Conservation (phyloP, 2,329 filamentous ascomycete genomes). For the Zymoseptoria ardabiliae region DNA sequence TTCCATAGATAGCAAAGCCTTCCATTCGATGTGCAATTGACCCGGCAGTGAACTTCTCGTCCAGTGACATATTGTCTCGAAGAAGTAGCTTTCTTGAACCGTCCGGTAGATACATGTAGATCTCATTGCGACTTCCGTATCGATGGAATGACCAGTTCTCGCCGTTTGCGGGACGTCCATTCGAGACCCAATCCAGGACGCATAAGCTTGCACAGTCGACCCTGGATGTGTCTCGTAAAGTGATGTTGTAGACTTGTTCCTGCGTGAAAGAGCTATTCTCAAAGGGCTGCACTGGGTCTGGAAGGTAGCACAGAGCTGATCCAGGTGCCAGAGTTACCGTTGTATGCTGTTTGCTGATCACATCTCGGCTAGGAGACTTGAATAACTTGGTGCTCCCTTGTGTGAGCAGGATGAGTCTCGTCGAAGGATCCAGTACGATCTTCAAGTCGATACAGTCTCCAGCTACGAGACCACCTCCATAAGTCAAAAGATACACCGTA, state of each 20-base stretch:
- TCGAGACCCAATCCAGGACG: constrained; percentile 88
- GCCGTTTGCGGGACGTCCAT: constrained; percentile 74
- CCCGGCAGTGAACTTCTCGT: constrained; percentile 28
- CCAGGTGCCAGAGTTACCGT: constrained; percentile 41
- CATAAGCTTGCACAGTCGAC: constrained; percentile 51
- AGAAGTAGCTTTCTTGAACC: constrained; percentile 56
- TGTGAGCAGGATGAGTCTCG: constrained; percentile 56
- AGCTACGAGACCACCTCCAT: constrained; percentile 85
- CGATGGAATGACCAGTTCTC: constrained; percentile 79
- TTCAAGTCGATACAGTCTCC: constrained; percentile 73
- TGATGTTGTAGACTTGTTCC: constrained; percentile 63
- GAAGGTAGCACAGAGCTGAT: constrained; percentile 58
- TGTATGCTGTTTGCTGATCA: constrained; percentile 33
- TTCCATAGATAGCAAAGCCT: constrained; percentile 70
- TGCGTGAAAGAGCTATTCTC: constrained; percentile 77
- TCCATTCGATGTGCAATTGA: constrained; percentile 55
- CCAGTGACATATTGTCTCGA: constrained; percentile 74
- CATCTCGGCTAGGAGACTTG: constrained; percentile 55
- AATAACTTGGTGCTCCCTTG: constrained; percentile 93
- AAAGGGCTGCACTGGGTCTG: constrained; percentile 91
- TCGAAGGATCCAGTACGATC: constrained; percentile 56
- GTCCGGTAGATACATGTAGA: constrained; percentile 52
- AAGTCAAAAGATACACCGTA: constrained; percentile 83
- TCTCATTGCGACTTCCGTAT: constrained; percentile 81
- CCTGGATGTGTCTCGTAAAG: constrained; percentile 6